Evolutionary conservation across 108 stramenopile species (phyloP).

Genomic region (Cyclotella baltica): DNA sequence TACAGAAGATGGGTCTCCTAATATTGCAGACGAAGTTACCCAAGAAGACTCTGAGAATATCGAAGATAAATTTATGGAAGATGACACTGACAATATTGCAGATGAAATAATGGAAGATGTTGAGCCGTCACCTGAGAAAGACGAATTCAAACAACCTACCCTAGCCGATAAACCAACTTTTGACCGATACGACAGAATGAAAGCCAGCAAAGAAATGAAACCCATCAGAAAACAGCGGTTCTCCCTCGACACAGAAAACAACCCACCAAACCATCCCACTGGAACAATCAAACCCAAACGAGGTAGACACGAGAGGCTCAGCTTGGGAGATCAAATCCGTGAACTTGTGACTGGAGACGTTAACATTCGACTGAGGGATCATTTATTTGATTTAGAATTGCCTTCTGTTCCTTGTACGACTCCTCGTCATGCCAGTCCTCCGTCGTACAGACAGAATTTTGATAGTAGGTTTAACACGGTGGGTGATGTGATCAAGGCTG

Average conservation of each 20-base stretch:
- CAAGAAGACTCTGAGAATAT: neutral
- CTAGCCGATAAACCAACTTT: too few species aligned
- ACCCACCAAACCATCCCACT: neutral
- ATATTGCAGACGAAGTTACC: neutral
- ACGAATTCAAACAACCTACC: too few species aligned
- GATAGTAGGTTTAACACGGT: too few species aligned
- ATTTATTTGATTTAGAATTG: constrained; percentile 57
- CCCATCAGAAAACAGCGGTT: neutral
- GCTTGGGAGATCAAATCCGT: constrained; percentile 50
- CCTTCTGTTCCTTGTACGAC: constrained; percentile 35
- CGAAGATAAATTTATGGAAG: neutral
- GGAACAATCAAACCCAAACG: constrained; percentile 24
- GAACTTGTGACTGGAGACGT: constrained; percentile 59
- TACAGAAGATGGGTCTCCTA: too few species aligned
- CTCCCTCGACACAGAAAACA: neutral
- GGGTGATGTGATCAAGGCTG: neutral
- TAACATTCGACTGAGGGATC: constrained; percentile 56
- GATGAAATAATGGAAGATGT: too few species aligned
- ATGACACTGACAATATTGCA: neutral
- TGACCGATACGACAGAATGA: neutral
- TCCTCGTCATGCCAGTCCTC: constrained; percentile 9
- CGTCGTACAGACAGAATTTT: neutral
- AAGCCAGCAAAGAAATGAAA: neutral
- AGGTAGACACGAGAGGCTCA: constrained; percentile 40
- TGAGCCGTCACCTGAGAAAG: too few species aligned